phyloP scores from a whole-genome alignment of 2,329 filamentous ascomycete genomes.

The Curvularia spicifera region DNA sequence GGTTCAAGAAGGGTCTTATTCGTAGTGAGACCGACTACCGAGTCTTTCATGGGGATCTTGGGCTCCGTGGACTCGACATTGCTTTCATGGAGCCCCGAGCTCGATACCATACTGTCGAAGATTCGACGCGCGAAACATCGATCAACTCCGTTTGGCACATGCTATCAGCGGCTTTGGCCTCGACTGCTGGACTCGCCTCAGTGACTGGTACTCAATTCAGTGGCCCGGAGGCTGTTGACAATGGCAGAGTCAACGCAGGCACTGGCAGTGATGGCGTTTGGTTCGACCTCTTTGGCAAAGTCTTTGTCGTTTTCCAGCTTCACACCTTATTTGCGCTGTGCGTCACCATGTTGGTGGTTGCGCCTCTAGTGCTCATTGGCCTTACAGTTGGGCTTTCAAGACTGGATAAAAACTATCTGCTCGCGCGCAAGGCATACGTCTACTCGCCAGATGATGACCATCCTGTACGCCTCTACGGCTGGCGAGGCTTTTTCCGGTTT shows the following conservation, averaged over 20 bases:
- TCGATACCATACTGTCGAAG: conserved; percentile 89
- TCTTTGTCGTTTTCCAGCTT: conserved; percentile 79
- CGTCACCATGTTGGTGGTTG: conserved; percentile 78
- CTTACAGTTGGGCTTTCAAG: conserved; percentile 72
- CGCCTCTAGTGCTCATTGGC: conserved; percentile 74
- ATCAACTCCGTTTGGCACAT: conserved; percentile 84
- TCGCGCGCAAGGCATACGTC: conserved; percentile 70
- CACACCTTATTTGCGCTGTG: conserved; percentile 88
- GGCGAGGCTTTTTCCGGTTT: conserved; percentile 83
- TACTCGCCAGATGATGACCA: conserved; percentile 65
- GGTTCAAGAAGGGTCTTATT: conserved; percentile 79
- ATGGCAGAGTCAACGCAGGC: conserved; percentile 70
- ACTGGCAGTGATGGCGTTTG: conserved; percentile 76
- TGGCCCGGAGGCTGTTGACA: conserved; percentile 60
- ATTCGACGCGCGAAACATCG: conserved; percentile 82
- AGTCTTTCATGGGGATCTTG: conserved; percentile 77
- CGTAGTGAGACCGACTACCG: conserved; percentile 89
- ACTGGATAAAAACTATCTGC: conserved; percentile 86
- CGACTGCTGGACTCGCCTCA: conserved; percentile 72
- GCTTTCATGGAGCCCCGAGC: conserved; percentile 88
- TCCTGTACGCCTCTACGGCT: conserved; percentile 71
- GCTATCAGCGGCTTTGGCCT: conserved; percentile 82
- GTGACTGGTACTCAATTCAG: conserved; percentile 72
- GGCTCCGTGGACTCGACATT: conserved; percentile 86
- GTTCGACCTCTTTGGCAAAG: conserved; percentile 88